Evolutionary conservation across 768 basidiomycete genomes (phyloP), one percentile per base, ranked within the genome.

Genomic region (Mycena metata): DNA sequence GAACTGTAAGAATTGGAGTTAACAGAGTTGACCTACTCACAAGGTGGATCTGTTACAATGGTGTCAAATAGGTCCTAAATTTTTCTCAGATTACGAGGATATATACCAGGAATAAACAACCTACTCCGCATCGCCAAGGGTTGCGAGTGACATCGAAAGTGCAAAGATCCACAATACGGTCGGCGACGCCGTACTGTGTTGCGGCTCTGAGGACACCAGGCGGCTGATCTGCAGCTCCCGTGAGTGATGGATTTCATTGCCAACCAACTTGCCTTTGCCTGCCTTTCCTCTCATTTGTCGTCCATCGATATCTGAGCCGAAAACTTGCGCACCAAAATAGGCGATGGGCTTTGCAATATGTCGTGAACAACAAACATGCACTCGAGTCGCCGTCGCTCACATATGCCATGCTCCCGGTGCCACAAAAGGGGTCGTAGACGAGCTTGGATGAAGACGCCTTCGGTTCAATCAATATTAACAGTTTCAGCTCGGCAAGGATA

Each of bases 231-330:
- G 63, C 15, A 33, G 46, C 19, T 11, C 39, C 24, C 54, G 24
- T 46, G 26, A 33, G 49, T 33, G 41, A 58, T 16, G 43, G 49
- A 35, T 23, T 15, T 23, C 0, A 41, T 42, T 51, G 23, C 15
- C 23, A 47, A 17, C 45, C 6, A 8, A 69, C 79, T 60, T 70
- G 92, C 96, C 88, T 86, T 95, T 96, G 13, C 97, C 98, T 91
- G 93, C 87, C 86, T 96, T 97, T 19, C 98, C 98, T 67, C 96
- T 85, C 92, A 99, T 96, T 76, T 99, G 97, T 46, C 98, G 86
- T 0, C 98, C 98, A 75, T 99, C 97, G 55, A 99, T 98, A 77
- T 99, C 98, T 19, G 95, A 96, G 19, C 97, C 98, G 62, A 93
- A 90, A 0, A 96, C 88, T 30, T 89, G 79, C 0, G 96, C 91